Percentiles rank a stretch among this genome's conserved stretches.
These are phyloP conservation scores for Fraxinus quadrangulata DNA, from an alignment of 257 asterid genomes.

Conservation along the genomic window DNA sequence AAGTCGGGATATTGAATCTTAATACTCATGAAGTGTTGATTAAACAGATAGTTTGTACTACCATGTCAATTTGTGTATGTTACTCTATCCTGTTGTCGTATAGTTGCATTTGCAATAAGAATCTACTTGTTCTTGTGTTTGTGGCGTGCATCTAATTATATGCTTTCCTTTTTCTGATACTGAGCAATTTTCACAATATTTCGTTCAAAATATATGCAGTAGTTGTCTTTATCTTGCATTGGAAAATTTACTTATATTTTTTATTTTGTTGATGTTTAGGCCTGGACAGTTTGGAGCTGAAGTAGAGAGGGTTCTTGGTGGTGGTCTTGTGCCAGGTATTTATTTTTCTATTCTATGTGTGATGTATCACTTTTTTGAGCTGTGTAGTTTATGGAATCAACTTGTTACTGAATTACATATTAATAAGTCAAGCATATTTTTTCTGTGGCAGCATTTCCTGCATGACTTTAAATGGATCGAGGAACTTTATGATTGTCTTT, in stretches of 20 bases:
- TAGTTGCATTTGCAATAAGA: not conserved
- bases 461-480: not conserved
- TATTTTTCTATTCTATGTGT: not conserved
- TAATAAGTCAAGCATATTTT: not conserved
- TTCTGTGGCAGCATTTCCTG: not conserved
- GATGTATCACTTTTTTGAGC: not conserved
- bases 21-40: not conserved
- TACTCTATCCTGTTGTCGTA: not conserved
- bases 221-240: slow-evolving; percentile 7
- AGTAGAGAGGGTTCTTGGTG: slow-evolving; percentile 96
- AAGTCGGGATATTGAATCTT: slow-evolving; percentile 31
- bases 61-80: not conserved
- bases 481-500: not conserved
- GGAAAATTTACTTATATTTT: not conserved
- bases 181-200: not conserved
- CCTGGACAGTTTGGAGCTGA: slow-evolving; percentile 88
- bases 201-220: not conserved
- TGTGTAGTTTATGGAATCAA: not conserved
- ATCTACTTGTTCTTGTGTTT: not conserved
- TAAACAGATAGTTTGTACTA: not conserved
- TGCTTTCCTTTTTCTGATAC: not conserved
- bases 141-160: not conserved
- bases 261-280: slow-evolving; percentile 40
- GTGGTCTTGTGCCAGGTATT: slow-evolving; percentile 94
- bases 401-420: not conserved